Evolutionary conservation across 2,329 filamentous ascomycete species (phyloP).

Genomic region (Hypocreales sp.): DNA sequence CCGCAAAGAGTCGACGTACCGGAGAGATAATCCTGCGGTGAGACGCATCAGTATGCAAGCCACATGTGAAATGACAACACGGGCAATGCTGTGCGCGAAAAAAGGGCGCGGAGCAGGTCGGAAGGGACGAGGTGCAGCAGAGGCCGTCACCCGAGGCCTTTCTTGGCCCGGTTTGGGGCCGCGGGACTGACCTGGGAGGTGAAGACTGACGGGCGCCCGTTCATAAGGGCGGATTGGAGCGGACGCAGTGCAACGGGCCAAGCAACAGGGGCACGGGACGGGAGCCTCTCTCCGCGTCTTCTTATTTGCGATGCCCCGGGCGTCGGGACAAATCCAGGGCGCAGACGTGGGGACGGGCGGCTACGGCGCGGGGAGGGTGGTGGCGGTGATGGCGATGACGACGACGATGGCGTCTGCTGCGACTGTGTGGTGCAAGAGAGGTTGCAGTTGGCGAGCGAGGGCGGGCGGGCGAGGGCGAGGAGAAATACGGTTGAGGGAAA

Average conservation of each 20-base stretch:
- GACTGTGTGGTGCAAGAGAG: constrained; percentile 2
- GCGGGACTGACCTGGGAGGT: constrained; percentile 60
- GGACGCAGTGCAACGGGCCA: constrained; percentile 14
- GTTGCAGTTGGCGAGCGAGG: constrained; percentile 1
- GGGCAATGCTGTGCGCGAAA: not conserved
- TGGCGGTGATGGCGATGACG: too few species aligned
- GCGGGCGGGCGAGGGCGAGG: constrained; percentile 1
- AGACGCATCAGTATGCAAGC: constrained; percentile 23
- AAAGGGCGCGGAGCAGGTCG: not conserved
- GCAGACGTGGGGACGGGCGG: not conserved
- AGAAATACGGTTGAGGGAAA: not conserved
- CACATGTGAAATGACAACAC: constrained; percentile 6
- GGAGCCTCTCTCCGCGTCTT: too few species aligned
- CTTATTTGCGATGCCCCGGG: not conserved
- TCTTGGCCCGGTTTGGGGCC: constrained; percentile 8
- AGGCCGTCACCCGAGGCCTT: not conserved
- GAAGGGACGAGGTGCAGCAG: not conserved
- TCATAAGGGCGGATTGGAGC: constrained; percentile 56
- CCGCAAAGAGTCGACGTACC: too few species aligned
- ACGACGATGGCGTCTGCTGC: too few species aligned
- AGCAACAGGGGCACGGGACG: not conserved
- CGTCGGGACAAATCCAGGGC: too few species aligned
- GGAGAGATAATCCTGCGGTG: constrained; percentile 57
- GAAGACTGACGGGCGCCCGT: constrained; percentile 70
- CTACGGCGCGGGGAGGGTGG: not conserved